Evolutionary conservation across 2,329 filamentous ascomycete species (phyloP).

Genomic region (Aspergillus sojae): DNA sequence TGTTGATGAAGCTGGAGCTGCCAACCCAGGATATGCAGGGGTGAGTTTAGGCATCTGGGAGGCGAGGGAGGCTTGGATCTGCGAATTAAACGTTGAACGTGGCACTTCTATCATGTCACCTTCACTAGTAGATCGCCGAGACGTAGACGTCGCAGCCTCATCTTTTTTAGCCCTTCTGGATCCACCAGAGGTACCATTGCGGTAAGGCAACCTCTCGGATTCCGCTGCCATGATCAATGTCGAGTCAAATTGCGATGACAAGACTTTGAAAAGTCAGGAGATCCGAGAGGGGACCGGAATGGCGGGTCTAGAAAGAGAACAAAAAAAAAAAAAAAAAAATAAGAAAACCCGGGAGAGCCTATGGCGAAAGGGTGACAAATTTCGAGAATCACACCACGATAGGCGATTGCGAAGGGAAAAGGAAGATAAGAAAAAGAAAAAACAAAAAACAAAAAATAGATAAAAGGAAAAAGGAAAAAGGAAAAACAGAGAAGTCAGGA

Average conservation of each 20-base stretch:
- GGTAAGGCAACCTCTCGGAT: constrained; percentile 40
- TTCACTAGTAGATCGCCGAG: constrained; percentile 32
- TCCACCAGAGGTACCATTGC: constrained; percentile 34
- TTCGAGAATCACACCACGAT: no score
- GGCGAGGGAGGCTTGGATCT: constrained; percentile 26
- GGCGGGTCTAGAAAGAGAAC: constrained; percentile 19
- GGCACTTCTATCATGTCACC: constrained; percentile 33
- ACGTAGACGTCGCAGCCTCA: constrained; percentile 28
- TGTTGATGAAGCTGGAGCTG: constrained; percentile 41
- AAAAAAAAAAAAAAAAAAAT: constrained; percentile 7
- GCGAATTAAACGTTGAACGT: constrained; percentile 31
- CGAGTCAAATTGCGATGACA: constrained; percentile 32
- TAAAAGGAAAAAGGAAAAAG: constrained; percentile 2
- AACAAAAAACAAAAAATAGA: constrained; percentile 8
- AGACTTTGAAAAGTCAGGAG: constrained; percentile 37
- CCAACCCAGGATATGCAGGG: constrained; percentile 28
- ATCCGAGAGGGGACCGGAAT: constrained; percentile 37
- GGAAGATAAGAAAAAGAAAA: background rate
- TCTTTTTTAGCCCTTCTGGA: constrained; percentile 31
- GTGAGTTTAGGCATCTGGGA: constrained; percentile 38
- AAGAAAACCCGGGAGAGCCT: no score
- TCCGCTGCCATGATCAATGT: constrained; percentile 37
- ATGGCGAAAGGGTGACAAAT: no score
- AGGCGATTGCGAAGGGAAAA: no score
- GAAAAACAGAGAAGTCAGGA: constrained; percentile 13